Conservation (phyloP, 306 rosid genomes). For the Albizia julibrissin region DNA sequence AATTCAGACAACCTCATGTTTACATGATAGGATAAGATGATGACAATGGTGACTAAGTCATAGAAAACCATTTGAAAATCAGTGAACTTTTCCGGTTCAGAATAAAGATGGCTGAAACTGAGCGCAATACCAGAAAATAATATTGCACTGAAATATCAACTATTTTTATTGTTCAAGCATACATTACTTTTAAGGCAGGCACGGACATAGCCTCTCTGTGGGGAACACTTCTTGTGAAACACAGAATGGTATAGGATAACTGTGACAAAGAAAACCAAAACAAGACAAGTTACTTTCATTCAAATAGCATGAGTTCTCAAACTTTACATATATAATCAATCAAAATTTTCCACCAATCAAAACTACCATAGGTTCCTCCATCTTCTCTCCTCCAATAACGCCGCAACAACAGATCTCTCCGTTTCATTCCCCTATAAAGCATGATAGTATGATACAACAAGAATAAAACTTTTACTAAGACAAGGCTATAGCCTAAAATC, state of each 20-base stretch:
- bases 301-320: not conserved
- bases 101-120: slow-evolving; percentile 27
- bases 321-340: not conserved
- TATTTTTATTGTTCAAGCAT: slow-evolving; percentile 51
- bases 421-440: slow-evolving; percentile 78
- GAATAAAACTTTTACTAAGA: slow-evolving; percentile 1
- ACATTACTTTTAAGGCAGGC: slow-evolving; percentile 99
- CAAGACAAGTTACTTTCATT: slow-evolving; percentile 35
- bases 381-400: slow-evolving; percentile 99
- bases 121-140: slow-evolving; percentile 32
- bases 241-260: slow-evolving; percentile 92
- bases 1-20: slow-evolving; percentile 13
- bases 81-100: slow-evolving; percentile 15
- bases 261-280: slow-evolving; percentile 54
- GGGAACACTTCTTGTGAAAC: slow-evolving; percentile 81
- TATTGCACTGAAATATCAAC: slow-evolving; percentile 15
- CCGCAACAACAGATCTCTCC: slow-evolving; percentile 85
- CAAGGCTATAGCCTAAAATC: slow-evolving; percentile 30
- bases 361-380: slow-evolving; percentile 95
- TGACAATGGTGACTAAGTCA: slow-evolving; percentile 24
- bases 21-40: slow-evolving; percentile 27
- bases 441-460: slow-evolving; percentile 25
- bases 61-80: slow-evolving; percentile 25
- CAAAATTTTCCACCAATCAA: slow-evolving; percentile 28
- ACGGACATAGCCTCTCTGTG: slow-evolving; percentile 78